These are phyloP conservation scores for Cylindrotheca closterium DNA, from an alignment of 108 stramenopile genomes.

Conservation along the genomic window DNA sequence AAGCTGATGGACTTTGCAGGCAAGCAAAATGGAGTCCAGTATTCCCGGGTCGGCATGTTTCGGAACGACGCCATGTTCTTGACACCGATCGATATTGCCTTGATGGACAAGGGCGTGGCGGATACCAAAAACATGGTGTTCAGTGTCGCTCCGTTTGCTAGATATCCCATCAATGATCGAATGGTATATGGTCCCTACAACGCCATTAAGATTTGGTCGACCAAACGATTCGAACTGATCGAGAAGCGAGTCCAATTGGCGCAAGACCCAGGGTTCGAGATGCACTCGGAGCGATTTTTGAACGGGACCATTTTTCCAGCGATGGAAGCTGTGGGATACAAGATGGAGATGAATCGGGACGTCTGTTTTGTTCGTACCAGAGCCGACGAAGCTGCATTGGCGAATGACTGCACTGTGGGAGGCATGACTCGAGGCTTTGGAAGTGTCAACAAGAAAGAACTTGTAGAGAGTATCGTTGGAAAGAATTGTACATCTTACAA, in stretches of 20 bases:
- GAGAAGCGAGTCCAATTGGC: conserved; percentile 24
- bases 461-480: conserved; percentile 22
- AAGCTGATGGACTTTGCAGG: conserved; percentile 36
- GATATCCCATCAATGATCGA: conserved; percentile 46
- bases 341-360: conserved; percentile 12
- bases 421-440: conserved; percentile 11
- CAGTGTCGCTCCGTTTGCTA: conserved; percentile 28
- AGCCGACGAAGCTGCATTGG: conserved; percentile 37
- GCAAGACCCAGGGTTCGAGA: conserved; percentile 26
- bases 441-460: neutral
- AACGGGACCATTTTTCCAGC: conserved; percentile 34
- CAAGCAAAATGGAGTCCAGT: conserved; percentile 12
- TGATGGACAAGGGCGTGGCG: conserved; percentile 13
- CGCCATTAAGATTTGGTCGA: conserved; percentile 58
- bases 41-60: conserved; percentile 49
- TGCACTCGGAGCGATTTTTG: conserved; percentile 49
- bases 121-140: conserved; percentile 25
- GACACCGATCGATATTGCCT: conserved; percentile 48
- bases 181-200: conserved; percentile 54
- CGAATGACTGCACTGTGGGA: conserved; percentile 32
- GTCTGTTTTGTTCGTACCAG: conserved; percentile 48
- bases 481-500: conserved; percentile 14
- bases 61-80: conserved; percentile 50
- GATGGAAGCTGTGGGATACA: conserved; percentile 22
- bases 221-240: conserved; percentile 43